Percentiles rank a stretch among this genome's conserved stretches.
These are phyloP conservation scores for Syzygium syzygioides DNA, from an alignment of 441 rosid genomes.

Conservation along the genomic window DNA sequence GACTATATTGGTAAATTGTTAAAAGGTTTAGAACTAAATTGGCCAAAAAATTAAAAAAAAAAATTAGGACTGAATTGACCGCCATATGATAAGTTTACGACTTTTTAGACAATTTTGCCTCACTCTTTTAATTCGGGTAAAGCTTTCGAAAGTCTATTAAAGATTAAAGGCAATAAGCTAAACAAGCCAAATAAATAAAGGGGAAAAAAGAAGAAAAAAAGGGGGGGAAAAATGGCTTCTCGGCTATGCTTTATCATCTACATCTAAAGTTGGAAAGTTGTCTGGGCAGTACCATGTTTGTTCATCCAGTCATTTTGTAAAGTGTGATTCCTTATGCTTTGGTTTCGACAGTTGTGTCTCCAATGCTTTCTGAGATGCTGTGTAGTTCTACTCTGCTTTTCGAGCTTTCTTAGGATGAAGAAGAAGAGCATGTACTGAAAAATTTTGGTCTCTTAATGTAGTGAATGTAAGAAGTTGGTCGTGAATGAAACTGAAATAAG, in stretches of 20 bases:
- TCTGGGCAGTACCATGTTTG: not conserved
- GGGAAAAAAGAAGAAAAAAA: accelerated
- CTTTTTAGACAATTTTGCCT: too few species aligned
- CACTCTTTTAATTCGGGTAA: not conserved
- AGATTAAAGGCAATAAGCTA: not conserved
- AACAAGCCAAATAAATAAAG: not conserved
- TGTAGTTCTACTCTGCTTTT: not conserved
- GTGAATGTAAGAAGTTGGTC: not conserved
- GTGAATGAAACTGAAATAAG: not conserved
- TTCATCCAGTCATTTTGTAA: not conserved
- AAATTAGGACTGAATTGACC: too few species aligned
- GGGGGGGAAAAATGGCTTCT: not conserved
- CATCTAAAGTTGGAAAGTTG: not conserved
- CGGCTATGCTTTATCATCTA: not conserved
- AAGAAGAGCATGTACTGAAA: not conserved
- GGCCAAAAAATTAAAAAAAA: too few species aligned
- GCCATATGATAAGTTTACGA: accelerated
- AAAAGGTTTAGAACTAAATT: too few species aligned
- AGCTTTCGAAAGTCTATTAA: not conserved
- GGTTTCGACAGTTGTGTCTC: not conserved
- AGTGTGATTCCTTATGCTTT: not conserved
- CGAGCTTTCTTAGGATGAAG: not conserved
- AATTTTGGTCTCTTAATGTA: not conserved
- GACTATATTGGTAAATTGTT: not conserved
- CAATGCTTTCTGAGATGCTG: not conserved